Conservation (phyloP, 78 protist genomes). For the slime mould (Dictyostelium discoideum) region DNA sequence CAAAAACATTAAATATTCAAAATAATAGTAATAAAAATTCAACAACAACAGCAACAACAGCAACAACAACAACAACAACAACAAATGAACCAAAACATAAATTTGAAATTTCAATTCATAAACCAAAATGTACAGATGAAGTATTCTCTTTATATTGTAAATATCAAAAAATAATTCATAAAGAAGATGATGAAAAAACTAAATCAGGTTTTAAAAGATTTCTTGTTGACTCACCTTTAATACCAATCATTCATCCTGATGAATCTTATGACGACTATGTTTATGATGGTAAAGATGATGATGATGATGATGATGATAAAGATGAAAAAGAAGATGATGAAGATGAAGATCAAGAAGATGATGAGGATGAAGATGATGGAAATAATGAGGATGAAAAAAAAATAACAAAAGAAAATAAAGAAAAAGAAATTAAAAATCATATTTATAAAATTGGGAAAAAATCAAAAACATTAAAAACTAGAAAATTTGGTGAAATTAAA, state of each 20-base stretch:
- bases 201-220: conserved; percentile 20
- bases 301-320: not conserved
- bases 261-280: not conserved
- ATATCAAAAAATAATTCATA: conserved; percentile 51
- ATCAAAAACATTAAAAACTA: not conserved
- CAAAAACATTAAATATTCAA: not conserved
- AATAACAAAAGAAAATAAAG: not conserved
- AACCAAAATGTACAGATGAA: conserved; percentile 58
- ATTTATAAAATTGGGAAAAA: not conserved
- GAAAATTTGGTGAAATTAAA: not conserved
- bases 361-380: not conserved
- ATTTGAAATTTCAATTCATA: conserved; percentile 30
- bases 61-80: not conserved
- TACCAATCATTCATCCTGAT: not conserved
- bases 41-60: not conserved
- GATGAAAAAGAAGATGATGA: not conserved
- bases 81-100: not conserved
- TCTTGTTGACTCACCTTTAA: conserved; percentile 50
- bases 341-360: not conserved
- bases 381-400: not conserved
- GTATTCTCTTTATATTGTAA: conserved; percentile 41
- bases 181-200: conserved; percentile 36
- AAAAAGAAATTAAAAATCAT: not conserved
- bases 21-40: not conserved
- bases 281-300: not conserved